Evolutionary conservation across 495 filamentous ascomycete genomes (phyloP).

Genomic region (Talaromyces ruber): DNA sequence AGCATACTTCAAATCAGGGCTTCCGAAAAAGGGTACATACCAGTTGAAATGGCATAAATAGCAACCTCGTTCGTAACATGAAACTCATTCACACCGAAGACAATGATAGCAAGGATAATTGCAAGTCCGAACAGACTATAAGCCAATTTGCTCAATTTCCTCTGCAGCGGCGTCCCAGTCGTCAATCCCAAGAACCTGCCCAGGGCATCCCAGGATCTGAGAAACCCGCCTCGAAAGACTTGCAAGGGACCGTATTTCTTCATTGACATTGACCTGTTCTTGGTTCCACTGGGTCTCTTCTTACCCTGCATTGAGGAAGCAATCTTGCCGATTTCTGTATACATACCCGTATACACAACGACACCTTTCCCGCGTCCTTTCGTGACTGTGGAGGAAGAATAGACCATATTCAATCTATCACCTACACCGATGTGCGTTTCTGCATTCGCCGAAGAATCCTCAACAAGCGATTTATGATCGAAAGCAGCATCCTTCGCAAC

Average conservation of each 20-base stretch:
- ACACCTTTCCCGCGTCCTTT: slow-evolving; percentile 62
- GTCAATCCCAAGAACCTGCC: slow-evolving; percentile 69
- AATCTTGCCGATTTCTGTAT: slow-evolving; percentile 80
- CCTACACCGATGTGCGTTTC: slow-evolving; percentile 50
- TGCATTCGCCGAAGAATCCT: neutral
- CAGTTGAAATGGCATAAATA: slow-evolving; percentile 71
- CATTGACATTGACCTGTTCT: slow-evolving; percentile 53
- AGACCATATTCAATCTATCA: slow-evolving; percentile 64
- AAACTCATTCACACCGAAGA: slow-evolving; percentile 70
- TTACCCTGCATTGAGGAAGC: slow-evolving; percentile 55
- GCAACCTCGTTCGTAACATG: slow-evolving; percentile 61
- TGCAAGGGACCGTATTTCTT: slow-evolving; percentile 52
- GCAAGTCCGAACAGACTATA: slow-evolving; percentile 68
- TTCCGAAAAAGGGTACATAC: slow-evolving; percentile 55
- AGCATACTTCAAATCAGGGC: slow-evolving; percentile 59
- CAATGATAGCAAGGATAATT: slow-evolving; percentile 66
- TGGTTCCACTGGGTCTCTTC: slow-evolving; percentile 39
- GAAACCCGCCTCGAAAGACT: slow-evolving; percentile 45
- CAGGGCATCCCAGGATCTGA: slow-evolving; percentile 53
- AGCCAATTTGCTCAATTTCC: slow-evolving; percentile 71
- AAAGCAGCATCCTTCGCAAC: slow-evolving; percentile 48
- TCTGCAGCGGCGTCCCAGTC: slow-evolving; percentile 70
- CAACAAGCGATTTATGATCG: neutral
- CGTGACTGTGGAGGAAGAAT: slow-evolving; percentile 63
- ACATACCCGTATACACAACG: slow-evolving; percentile 68